A percentile compares a stretch with the other conserved stretches of the same genome.
Evolutionary conservation across 2,329 filamentous ascomycete genomes (phyloP).

Genomic region (Fonsecaea monophora): DNA sequence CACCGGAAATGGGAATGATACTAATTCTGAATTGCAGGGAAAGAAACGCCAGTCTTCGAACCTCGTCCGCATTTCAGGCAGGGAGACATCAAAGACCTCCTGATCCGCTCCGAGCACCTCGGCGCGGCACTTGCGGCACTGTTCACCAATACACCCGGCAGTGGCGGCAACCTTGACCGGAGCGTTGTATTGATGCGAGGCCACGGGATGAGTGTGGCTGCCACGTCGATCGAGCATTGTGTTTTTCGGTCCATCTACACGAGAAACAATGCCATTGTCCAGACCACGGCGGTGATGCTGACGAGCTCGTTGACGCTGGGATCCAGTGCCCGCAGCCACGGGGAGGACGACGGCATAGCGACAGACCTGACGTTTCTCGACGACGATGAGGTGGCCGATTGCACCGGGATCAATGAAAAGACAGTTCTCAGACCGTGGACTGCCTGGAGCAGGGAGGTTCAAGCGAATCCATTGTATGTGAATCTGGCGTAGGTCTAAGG

Average conservation of each 20-base stretch:
- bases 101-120: conserved; percentile 47
- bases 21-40: background rate
- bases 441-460: conserved; percentile 1
- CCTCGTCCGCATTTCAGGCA: conserved; percentile 9
- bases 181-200: conserved; percentile 54
- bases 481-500: conserved; percentile 17
- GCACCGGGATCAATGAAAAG: background rate
- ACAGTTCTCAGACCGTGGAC: conserved; percentile 4
- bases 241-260: conserved; percentile 55
- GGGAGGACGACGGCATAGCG: background rate
- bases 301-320: background rate
- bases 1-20: background rate
- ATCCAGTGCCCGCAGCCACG: background rate
- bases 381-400: background rate
- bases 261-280: conserved; percentile 51
- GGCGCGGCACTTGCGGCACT: conserved; percentile 46
- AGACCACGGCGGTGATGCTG: conserved; percentile 47
- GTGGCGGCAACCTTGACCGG: conserved; percentile 28
- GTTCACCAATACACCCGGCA: conserved; percentile 40
- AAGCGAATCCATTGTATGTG: conserved; percentile 14
- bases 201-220: conserved; percentile 54
- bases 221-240: conserved; percentile 48
- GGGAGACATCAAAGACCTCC: conserved; percentile 43
- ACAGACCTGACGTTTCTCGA: background rate
- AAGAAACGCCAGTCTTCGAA: conserved; percentile 7